These are phyloP conservation scores for Radiomyces spectabilis DNA, from an alignment of 192 early-diverging fungal species.

Conservation along the genomic window DNA sequence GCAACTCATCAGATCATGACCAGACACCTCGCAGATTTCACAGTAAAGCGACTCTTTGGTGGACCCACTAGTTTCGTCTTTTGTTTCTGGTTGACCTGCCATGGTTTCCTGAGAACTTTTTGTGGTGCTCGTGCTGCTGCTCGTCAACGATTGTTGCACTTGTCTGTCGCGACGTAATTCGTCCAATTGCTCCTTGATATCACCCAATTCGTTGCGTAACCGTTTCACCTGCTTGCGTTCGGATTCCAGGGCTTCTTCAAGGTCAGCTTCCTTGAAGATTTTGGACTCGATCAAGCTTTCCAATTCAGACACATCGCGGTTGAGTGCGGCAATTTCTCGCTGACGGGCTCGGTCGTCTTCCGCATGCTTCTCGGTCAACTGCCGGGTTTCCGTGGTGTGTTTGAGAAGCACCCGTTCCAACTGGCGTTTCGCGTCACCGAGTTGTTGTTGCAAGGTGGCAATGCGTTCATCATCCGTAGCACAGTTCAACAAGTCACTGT, in stretches of 20 bases:
- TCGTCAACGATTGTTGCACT: too few species aligned
- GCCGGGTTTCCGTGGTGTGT: conserved; percentile 47
- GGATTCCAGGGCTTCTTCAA: conserved; percentile 40
- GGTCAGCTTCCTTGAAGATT: conserved; percentile 56
- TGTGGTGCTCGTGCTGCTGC: too few species aligned
- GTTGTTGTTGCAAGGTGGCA: too few species aligned
- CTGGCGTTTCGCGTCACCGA: conserved; percentile 37
- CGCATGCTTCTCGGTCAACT: conserved; percentile 37
- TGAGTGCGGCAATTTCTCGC: conserved; percentile 41
- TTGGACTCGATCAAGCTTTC: conserved; percentile 62
- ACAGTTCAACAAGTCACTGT: too few species aligned
- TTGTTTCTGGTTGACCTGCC: too few species aligned
- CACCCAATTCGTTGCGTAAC: conserved; percentile 35
- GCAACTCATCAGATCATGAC: conserved; percentile 59
- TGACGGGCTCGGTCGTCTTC: conserved; percentile 52
- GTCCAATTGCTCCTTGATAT: too few species aligned
- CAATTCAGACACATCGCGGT: conserved; percentile 51
- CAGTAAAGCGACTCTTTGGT: conserved; percentile 32
- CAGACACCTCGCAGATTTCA: conserved; percentile 59
- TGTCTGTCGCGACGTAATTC: too few species aligned
- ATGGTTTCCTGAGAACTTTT: too few species aligned
- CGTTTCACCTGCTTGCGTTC: conserved; percentile 30
- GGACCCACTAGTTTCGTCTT: too few species aligned
- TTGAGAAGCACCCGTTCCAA: conserved; percentile 34
- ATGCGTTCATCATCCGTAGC: too few species aligned